Evolutionary conservation across 495 filamentous ascomycete genomes (phyloP), one percentile per base, ranked within the genome.

Genomic region (Xylaria grammica): DNA sequence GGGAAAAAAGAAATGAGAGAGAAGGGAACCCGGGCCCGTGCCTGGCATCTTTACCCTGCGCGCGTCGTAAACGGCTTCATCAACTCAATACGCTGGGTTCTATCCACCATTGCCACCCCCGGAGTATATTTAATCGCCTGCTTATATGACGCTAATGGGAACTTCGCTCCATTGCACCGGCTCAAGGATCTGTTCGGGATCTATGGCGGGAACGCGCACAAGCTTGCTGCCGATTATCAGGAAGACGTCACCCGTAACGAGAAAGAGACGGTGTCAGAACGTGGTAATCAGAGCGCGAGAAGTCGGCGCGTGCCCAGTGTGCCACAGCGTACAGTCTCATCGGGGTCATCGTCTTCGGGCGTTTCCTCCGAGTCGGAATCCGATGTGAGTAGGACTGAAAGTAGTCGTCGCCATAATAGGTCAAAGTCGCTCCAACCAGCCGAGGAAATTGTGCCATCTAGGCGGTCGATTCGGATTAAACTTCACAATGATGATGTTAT

Each of bases 391-490:
- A 64, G 63, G 49, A 63, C 61, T 8, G 70, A 67, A 56, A 52
- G 67, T 62, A 27, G 63, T 68, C 65, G 81, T 69, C 80, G 59
- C 65, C 84, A 83, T 70, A 72, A 76, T 27, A 84, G 87, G 60
- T 82, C 87, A 13, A 87, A 87, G 69, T 84, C 81, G 60, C 74
- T 57, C 64, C 83, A 68, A 75, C 67, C 77, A 38, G 48, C 73
- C 32, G 92, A 87, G 73, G 92, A 86, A 63, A 82, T 81, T 62
- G 78, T 82, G 52, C 91, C 87, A 63, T 75, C 88, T 3, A 86
- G 91, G 65, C 86, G 92, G 32, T 94, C 93, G 17, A 96, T 97
- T 65, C 85, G 93, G 30, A 97, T 98, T 68, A 96, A 96, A 74
- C 82, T 97, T 15, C 86, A 94, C 75, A 91, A 91, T 66, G 94